Evolutionary conservation across 2,329 filamentous ascomycete genomes (phyloP).

Genomic region (Colletotrichum camelliae): DNA sequence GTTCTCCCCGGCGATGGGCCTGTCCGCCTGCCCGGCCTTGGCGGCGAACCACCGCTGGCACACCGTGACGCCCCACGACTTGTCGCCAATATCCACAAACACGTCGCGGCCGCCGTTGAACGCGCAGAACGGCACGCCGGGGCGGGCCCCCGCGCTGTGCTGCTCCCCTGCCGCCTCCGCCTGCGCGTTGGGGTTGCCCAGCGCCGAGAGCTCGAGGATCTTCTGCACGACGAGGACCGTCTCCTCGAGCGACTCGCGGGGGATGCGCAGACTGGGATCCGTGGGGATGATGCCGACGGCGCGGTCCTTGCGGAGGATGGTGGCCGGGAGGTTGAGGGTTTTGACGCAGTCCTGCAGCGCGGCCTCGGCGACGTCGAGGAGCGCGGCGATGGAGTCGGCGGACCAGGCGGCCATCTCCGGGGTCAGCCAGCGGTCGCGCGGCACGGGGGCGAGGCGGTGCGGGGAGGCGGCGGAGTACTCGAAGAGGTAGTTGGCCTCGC

Average conservation of each 20-base stretch:
- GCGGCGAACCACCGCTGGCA: constrained; percentile 87
- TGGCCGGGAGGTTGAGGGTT: constrained; percentile 79
- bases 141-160: constrained; percentile 1
- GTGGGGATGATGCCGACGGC: constrained; percentile 80
- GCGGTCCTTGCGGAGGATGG: constrained; percentile 85
- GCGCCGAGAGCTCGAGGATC: constrained; percentile 80
- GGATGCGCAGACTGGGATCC: constrained; percentile 69
- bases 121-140: constrained; percentile 84
- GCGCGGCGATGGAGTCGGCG: constrained; percentile 74
- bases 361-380: constrained; percentile 89
- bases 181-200: constrained; percentile 33
- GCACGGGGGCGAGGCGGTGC: constrained; percentile 72
- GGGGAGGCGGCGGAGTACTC: constrained; percentile 71
- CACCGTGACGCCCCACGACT: constrained; percentile 91
- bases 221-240: constrained; percentile 95
- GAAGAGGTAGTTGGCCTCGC: constrained; percentile 96
- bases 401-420: constrained; percentile 80
- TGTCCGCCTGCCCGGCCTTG: constrained; percentile 51
- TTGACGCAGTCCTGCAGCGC: constrained; percentile 83
- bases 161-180: constrained; percentile 5
- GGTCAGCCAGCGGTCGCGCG: constrained; percentile 73
- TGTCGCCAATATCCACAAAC: constrained; percentile 98
- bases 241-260: constrained; percentile 91
- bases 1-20: constrained; percentile 69
- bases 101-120: constrained; percentile 98